Evolutionary conservation across 768 basidiomycete genomes (phyloP).

Genomic region (Dendrothele bispora): DNA sequence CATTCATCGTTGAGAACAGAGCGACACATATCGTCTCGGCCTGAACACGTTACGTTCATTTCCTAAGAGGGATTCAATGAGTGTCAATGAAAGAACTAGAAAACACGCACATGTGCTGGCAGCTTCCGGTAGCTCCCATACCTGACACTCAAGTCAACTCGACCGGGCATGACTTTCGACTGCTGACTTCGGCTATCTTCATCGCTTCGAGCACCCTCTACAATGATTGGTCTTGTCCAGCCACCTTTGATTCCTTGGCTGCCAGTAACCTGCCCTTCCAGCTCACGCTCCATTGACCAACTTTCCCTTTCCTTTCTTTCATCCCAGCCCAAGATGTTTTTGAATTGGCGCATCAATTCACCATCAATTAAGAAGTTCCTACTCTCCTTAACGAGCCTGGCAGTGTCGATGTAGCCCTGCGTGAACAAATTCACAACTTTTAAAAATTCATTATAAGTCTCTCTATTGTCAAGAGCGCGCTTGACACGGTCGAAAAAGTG

Average conservation of each 20-base stretch:
- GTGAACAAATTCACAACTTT: conserved; percentile 94
- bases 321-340: conserved; percentile 86
- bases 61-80: conserved; percentile 51
- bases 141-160: conserved; percentile 66
- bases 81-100: background rate
- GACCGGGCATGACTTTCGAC: conserved; percentile 47
- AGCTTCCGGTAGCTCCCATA: conserved; percentile 91
- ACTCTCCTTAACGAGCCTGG: conserved; percentile 79
- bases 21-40: conserved; percentile 95
- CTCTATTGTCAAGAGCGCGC: conserved; percentile 65
- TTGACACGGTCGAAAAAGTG: conserved; percentile 94
- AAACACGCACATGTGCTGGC: conserved; percentile 65
- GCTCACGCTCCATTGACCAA: conserved; percentile 42
- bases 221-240: conserved; percentile 51
- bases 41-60: conserved; percentile 84
- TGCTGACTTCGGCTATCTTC: no score
- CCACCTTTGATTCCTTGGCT: conserved; percentile 44
- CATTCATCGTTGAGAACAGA: conserved; percentile 97
- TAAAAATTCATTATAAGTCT: conserved; percentile 91
- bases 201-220: conserved; percentile 31
- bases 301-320: conserved; percentile 64
- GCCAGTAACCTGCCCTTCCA: background rate
- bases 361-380: conserved; percentile 70
- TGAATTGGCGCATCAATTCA: conserved; percentile 80
- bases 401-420: conserved; percentile 88